Evolutionary conservation across 805 yeast species (phyloP), one percentile per base, ranked within the genome.

Genomic region (Yamadazyma laniorum): DNA sequence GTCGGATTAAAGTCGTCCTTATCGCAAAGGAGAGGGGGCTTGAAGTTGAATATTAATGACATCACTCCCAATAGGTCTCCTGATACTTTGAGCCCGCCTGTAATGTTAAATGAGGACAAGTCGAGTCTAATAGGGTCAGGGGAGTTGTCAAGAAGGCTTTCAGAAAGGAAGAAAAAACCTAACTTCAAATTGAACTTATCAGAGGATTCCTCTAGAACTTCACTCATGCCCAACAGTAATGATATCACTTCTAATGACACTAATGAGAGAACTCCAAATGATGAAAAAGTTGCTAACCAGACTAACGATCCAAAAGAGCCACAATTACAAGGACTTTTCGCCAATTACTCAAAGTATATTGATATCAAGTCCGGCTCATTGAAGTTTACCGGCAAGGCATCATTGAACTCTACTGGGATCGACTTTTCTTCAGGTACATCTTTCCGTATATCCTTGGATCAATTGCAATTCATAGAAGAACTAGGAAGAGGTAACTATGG

Each of bases 401-500:
- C 96, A 1, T 65, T 93, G 34, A 93, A 90, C 52, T 83, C 97
- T 0, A 79, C 85, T 47, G 99, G 99, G 32, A 82, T 93, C 34
- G 93, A 89, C 58, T 93, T 93, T 53, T 76, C 86, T 25, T 80
- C 85, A 34, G 99, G 99, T 1, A 77, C 90, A 2, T 81, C 89
- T 32, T 90, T 93, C 63, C 72, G 85, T 42, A 89, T 93, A 26
- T 82, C 93, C 3, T 73, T 89, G 38, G 95, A 88, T 49, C 95
- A 93, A 53, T 61, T 85, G 40, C 84, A 84, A 51, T 79, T 85
- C 47, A 70, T 87, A 40, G 95, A 84, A 35, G 98, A 91, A 61
- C 67, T 93, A 32, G 99, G 99, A 2, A 77, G 91, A 32, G 99
- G 99, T 7, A 93, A 93, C 63, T 93, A 93, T 61, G 99, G 99